Evolutionary conservation across 345 rosid genomes (phyloP).

Genomic region (Nephelium lappaceum): DNA sequence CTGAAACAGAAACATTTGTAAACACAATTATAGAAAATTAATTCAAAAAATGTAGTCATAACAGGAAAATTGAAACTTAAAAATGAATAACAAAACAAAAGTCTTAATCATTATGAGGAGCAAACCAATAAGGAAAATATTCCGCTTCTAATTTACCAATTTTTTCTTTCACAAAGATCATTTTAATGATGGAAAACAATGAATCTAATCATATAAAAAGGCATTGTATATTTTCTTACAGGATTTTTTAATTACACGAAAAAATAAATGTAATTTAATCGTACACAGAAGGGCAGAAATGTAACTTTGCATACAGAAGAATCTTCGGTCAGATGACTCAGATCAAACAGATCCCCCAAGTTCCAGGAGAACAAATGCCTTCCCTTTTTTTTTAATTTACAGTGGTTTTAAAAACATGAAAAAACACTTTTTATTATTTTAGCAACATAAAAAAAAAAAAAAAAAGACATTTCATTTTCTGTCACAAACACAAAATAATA

Average conservation of each 20-base stretch:
- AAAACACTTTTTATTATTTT: neutral
- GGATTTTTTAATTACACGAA: neutral
- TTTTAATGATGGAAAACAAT: neutral
- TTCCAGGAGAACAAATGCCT: constrained; percentile 18
- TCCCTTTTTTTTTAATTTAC: constrained; percentile 9
- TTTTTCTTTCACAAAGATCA: neutral
- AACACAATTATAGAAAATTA: neutral
- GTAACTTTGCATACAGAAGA: constrained; percentile 27
- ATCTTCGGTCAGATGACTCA: constrained; percentile 28
- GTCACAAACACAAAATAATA: constrained; percentile 19
- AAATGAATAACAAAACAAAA: neutral
- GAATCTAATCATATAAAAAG: neutral
- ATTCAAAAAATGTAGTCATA: neutral
- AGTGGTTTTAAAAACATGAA: neutral
- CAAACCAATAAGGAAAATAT: neutral
- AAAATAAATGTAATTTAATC: neutral
- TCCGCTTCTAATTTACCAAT: neutral
- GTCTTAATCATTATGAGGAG: neutral
- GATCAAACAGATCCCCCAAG: constrained; percentile 32
- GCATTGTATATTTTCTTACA: neutral
- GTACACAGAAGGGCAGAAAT: constrained; percentile 26
- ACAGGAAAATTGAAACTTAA: neutral
- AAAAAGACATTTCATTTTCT: constrained; percentile 4
- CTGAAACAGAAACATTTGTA: constrained; percentile 37
- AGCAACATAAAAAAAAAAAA: neutral